These are phyloP conservation scores for Botrytis deweyae DNA, from an alignment of 2,329 filamentous ascomycete species.

Conservation along the genomic window DNA sequence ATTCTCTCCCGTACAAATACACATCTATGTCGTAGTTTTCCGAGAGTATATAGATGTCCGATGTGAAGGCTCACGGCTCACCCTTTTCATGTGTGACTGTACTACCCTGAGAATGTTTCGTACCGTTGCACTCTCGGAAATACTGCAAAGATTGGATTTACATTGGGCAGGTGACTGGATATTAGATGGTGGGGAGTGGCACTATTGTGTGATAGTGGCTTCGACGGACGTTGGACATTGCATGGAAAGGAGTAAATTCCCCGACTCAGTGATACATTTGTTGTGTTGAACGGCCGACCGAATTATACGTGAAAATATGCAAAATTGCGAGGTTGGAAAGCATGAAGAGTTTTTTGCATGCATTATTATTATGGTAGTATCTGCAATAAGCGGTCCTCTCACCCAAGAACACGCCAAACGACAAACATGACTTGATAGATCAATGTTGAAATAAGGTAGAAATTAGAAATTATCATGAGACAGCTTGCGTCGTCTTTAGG, in stretches of 20 bases:
- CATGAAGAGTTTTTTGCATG: not conserved
- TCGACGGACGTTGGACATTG: slow-evolving; percentile 12
- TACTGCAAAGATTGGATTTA: not conserved
- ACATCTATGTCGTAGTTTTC: not conserved
- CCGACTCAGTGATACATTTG: slow-evolving; percentile 13
- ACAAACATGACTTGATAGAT: not conserved
- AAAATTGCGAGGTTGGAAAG: slow-evolving; percentile 3
- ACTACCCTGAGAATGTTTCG: not conserved
- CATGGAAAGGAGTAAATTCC: slow-evolving; percentile 13
- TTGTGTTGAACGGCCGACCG: slow-evolving; percentile 3
- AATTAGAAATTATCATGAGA: not conserved
- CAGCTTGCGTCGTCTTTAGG: not conserved
- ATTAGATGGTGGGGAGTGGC: not conserved
- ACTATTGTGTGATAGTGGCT: slow-evolving; percentile 15
- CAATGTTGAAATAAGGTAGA: no score
- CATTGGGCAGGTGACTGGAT: slow-evolving; percentile 2
- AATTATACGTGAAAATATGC: slow-evolving; percentile 6
- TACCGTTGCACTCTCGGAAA: slow-evolving; percentile 1
- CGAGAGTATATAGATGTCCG: not conserved
- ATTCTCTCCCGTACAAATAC: not conserved
- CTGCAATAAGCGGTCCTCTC: not conserved
- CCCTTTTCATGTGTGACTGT: not conserved
- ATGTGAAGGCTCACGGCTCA: not conserved
- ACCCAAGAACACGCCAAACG: no score
- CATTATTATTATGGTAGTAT: slow-evolving; percentile 6